Conservation (phyloP, 305 asterid species). For the Solanum hybrid region DNA sequence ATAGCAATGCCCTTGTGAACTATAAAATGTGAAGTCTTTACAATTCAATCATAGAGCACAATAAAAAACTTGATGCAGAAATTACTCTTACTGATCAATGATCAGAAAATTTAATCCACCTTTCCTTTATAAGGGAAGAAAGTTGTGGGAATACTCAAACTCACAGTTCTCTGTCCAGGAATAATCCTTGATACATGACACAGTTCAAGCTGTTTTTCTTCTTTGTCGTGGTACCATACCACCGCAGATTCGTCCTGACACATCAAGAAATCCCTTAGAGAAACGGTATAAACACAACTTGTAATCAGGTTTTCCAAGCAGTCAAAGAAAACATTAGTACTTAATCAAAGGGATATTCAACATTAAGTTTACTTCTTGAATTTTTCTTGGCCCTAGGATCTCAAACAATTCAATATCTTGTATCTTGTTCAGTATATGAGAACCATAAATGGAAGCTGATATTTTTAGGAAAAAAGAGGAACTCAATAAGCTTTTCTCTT, state of each 20-base stretch:
- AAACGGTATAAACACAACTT: background rate
- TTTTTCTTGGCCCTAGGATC: background rate
- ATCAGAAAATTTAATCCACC: background rate
- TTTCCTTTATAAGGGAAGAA: background rate
- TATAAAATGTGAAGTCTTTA: background rate
- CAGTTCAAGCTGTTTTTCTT: slow-evolving; percentile 76
- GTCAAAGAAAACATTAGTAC: background rate
- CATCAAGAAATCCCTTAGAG: background rate
- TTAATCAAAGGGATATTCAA: background rate
- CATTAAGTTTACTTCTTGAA: background rate
- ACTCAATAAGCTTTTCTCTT: background rate
- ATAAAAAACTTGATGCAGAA: background rate
- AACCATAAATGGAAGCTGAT: background rate
- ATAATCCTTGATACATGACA: slow-evolving; percentile 61
- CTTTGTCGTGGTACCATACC: slow-evolving; percentile 83
- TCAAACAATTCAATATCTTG: background rate
- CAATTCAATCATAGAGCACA: background rate
- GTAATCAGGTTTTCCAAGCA: background rate
- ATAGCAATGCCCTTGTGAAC: background rate
- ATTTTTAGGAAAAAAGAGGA: background rate
- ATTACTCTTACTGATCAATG: background rate
- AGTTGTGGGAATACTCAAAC: slow-evolving; percentile 18
- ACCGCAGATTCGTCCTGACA: slow-evolving; percentile 77
- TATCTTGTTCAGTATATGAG: background rate
- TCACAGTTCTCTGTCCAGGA: slow-evolving; percentile 97